Evolutionary conservation across 1,139 yeast species (phyloP).

Genomic region (Geotrichum europaeum): DNA sequence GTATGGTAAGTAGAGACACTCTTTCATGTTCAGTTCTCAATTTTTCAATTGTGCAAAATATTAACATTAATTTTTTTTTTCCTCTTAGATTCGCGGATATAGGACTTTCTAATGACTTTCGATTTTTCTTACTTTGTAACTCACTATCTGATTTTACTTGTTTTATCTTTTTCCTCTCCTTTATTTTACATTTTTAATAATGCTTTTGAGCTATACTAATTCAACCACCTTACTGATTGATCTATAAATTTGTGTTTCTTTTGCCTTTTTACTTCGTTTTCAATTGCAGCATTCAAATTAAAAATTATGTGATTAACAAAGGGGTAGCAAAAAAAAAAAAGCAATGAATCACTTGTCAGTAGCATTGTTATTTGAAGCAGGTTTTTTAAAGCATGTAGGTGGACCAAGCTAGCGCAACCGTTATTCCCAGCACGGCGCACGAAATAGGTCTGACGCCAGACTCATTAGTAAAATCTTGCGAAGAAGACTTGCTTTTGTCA

Average conservation of each 20-base stretch:
- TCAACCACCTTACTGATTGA: background rate
- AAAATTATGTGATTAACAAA: background rate
- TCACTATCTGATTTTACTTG: background rate
- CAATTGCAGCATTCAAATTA: background rate
- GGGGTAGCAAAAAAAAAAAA: background rate
- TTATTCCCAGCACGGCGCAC: conserved; percentile 10
- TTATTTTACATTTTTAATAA: background rate
- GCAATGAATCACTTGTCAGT: background rate
- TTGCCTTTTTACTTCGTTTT: background rate
- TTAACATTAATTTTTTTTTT: background rate
- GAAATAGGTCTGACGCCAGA: conserved; percentile 11
- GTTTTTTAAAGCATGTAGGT: conserved; percentile 7
- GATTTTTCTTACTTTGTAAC: no score
- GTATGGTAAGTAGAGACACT: conserved; percentile 21
- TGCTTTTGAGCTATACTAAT: background rate
- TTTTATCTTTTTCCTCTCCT: background rate
- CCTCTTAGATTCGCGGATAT: background rate
- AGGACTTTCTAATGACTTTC: background rate
- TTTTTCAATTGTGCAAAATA: background rate
- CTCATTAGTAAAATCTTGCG: background rate
- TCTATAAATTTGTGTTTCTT: background rate
- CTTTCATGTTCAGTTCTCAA: background rate
- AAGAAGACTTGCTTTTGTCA: background rate
- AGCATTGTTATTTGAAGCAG: conserved; percentile 1
- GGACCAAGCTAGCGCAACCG: conserved; percentile 12